Evolutionary conservation across 2,329 filamentous ascomycete species (phyloP).

Genomic region (Lachnum nothofagi): DNA sequence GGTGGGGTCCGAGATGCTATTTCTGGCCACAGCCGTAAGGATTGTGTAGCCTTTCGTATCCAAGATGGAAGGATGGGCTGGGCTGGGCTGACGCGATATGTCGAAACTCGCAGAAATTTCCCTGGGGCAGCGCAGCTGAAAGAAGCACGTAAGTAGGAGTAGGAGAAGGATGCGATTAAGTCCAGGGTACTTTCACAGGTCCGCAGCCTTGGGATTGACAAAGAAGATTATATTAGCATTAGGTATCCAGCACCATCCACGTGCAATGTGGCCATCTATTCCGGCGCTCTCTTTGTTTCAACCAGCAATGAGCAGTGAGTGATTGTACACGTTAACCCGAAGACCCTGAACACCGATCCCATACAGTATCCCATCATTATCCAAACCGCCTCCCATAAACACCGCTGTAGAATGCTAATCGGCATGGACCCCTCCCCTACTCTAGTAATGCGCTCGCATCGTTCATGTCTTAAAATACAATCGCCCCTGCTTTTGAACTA

Average conservation of each 20-base stretch:
- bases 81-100: too few relatives aligned
- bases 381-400: slow-evolving; percentile 13
- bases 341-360: neutral
- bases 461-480: slow-evolving; percentile 8
- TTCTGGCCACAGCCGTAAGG: too few relatives aligned
- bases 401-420: slow-evolving; percentile 14
- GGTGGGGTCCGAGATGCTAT: too few relatives aligned
- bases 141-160: too few relatives aligned
- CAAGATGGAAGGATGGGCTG: too few relatives aligned
- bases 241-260: slow-evolving; percentile 19
- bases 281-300: neutral
- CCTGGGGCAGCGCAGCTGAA: too few relatives aligned
- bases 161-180: too few relatives aligned
- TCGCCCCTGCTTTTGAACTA: neutral
- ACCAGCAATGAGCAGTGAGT: neutral
- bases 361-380: slow-evolving; percentile 5
- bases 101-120: too few relatives aligned
- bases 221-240: slow-evolving; percentile 14
- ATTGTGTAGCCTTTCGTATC: too few relatives aligned
- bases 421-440: neutral
- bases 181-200: too few relatives aligned
- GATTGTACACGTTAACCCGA: neutral
- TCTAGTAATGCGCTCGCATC: neutral
- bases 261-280: neutral
- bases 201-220: too few relatives aligned